Evolutionary conservation across 495 filamentous ascomycete genomes (phyloP), one percentile per base, ranked within the genome.

Genomic region (Aspergillus biplanus): DNA sequence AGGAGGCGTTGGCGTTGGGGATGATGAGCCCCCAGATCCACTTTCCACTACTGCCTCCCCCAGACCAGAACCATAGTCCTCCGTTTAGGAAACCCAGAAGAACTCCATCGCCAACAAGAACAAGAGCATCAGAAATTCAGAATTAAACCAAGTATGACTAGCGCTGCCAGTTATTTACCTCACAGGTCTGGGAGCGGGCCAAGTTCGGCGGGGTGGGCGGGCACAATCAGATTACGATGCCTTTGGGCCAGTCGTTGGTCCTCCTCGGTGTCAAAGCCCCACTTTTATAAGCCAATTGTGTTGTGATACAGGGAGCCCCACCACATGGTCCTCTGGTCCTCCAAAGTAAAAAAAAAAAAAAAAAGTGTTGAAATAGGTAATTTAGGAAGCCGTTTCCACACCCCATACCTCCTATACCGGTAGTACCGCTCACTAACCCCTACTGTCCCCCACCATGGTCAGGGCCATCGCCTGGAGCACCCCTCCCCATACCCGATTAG

Each of bases 11-110:
- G 63, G 63, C 63, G 63, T 67, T 67, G 68, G 68, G 67, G 63
- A 66, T 62, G 61, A 66, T 65, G 61, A 71, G 61, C 63, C 69
- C 69, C 67, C 67, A 66, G 67, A 67, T 71, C 69, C 69, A 71
- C 67, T 65, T 54, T 16, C 32, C 50, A 61, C 49, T 59, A 56
- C 61, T 67, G 69, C 65, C 69, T 68, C 66, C 70, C 70, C 70
- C 70, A 68, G 70, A 72, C 70, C 65, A 66, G 47, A 56, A 62
- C 63, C 65, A 32, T 32, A 56, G 37, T 33, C 57, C 63, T 61
- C 56, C 62, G 52, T 46, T 55, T 37, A 33, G 48, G 47, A 63
- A 62, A 56, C 44, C 35, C 37, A 59, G 47, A 57, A 48, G 44
- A 53, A 56, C 56, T 55, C 48, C 61, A 53, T 53, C 53, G 63